phyloP scores from a whole-genome alignment of 208 protist genomes.

The Angomonas ambiguus region DNA sequence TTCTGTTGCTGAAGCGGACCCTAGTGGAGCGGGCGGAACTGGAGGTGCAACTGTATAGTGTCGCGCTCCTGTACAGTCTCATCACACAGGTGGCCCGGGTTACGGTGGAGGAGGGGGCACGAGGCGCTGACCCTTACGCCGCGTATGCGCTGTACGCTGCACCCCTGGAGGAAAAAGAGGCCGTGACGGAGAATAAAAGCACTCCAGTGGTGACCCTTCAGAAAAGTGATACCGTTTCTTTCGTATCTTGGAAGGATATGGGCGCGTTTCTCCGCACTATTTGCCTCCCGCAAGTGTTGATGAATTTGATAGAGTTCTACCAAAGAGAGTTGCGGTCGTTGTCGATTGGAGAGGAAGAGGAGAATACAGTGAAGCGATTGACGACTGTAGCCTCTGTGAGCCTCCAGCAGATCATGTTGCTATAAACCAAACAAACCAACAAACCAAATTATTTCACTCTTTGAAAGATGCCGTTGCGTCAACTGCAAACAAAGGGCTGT shows the following conservation, averaged over 20 bases:
- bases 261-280: constrained; percentile 18
- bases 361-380: background rate
- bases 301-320: constrained; percentile 30
- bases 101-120: background rate
- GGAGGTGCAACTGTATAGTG: constrained; percentile 24
- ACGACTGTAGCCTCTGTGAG: background rate
- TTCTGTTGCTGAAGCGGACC: constrained; percentile 31
- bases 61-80: constrained; percentile 38
- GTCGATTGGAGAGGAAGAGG: background rate
- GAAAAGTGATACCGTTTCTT: constrained; percentile 7
- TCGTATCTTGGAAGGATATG: constrained; percentile 7
- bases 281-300: constrained; percentile 43
- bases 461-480: no score
- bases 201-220: constrained; percentile 1
- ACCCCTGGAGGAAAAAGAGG: constrained; percentile 10
- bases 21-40: constrained; percentile 31
- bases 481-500: no score
- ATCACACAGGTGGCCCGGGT: constrained; percentile 7
- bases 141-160: constrained; percentile 27
- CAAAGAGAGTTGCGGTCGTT: background rate
- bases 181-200: background rate
- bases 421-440: background rate
- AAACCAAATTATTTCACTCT: no score
- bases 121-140: constrained; percentile 4
- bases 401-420: background rate